Conservation (phyloP, 768 basidiomycete species). For the Russula olivacea region DNA sequence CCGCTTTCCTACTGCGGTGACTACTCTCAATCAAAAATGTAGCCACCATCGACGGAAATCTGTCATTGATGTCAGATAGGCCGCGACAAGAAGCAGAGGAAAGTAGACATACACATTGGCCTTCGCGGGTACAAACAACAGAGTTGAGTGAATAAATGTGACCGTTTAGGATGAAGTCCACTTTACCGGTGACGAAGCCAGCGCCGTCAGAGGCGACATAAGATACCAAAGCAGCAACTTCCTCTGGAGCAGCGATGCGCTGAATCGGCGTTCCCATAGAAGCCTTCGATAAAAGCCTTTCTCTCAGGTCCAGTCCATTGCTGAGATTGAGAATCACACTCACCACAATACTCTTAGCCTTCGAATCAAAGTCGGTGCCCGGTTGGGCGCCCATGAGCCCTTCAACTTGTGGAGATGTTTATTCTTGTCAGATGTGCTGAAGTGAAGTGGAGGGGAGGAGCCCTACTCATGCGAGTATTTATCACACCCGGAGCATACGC, state of each 20-base stretch:
- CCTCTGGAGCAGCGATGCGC: conserved; percentile 16
- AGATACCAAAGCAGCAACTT: conserved; percentile 24
- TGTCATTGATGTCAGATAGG: not conserved
- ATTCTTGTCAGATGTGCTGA: not conserved
- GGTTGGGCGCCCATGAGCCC: not conserved
- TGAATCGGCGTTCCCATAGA: not conserved
- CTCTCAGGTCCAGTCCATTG: not conserved
- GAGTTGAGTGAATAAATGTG: not conserved
- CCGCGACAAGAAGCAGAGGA: not conserved
- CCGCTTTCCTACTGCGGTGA: not conserved
- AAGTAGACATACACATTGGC: conserved; percentile 15
- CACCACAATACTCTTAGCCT: not conserved
- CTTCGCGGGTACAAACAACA: not conserved
- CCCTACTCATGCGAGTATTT: conserved; percentile 26
- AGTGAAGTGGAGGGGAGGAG: not conserved
- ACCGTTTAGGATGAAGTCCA: not conserved
- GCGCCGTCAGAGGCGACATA: conserved; percentile 22
- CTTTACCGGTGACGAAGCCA: conserved; percentile 24
- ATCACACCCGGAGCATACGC: conserved; percentile 27
- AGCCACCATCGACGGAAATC: conserved; percentile 14
- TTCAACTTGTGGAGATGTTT: not conserved
- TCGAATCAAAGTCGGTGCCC: not conserved
- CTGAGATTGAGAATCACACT: not conserved
- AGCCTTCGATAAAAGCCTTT: not conserved
- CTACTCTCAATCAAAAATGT: conserved; percentile 4